phyloP scores from a whole-genome alignment of 352 stramenopile genomes.

The Globisporangium solare region DNA sequence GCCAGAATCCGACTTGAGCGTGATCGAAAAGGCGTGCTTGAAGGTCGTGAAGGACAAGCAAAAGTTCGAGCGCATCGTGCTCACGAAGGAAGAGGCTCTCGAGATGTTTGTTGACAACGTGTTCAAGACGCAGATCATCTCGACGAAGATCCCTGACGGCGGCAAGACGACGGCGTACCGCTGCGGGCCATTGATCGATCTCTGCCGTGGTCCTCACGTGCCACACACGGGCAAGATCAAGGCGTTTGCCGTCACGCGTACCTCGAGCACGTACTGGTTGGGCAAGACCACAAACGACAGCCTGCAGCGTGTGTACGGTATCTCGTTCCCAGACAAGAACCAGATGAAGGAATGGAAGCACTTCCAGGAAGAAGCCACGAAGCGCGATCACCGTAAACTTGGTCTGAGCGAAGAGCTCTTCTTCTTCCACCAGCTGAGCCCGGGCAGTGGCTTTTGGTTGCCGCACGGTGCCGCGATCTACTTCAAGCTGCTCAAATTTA shows the following conservation, averaged over 20 bases:
- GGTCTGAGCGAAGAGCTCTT: constrained; percentile 96
- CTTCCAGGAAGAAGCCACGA: constrained; percentile 94
- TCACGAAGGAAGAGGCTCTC: constrained; percentile 98
- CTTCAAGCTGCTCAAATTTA: constrained; percentile 93
- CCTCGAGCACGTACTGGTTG: constrained; percentile 96
- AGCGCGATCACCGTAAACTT: constrained; percentile 93
- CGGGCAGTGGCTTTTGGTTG: constrained; percentile 97
- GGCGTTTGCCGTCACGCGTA: constrained; percentile 92
- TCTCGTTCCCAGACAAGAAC: constrained; percentile 90
- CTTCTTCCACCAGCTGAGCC: constrained; percentile 92
- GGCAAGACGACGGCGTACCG: constrained; percentile 96
- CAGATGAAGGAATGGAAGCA: constrained; percentile 87
- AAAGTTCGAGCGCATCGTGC: constrained; percentile 96
- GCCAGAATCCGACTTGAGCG: constrained; percentile 74
- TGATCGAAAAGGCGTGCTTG: constrained; percentile 88
- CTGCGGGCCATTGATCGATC: constrained; percentile 96
- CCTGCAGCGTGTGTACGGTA: constrained; percentile 96
- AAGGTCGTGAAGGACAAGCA: constrained; percentile 97
- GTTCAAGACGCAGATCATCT: constrained; percentile 97
- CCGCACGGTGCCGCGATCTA: constrained; percentile 97
- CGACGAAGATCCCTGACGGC: constrained; percentile 96
- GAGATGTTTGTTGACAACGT: constrained; percentile 99
- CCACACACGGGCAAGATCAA: constrained; percentile 95
- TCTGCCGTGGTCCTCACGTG: constrained; percentile 97
- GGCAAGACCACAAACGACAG: constrained; percentile 96